Evolutionary conservation across 768 basidiomycete species (phyloP).

Genomic region (Chalciporus chontae): DNA sequence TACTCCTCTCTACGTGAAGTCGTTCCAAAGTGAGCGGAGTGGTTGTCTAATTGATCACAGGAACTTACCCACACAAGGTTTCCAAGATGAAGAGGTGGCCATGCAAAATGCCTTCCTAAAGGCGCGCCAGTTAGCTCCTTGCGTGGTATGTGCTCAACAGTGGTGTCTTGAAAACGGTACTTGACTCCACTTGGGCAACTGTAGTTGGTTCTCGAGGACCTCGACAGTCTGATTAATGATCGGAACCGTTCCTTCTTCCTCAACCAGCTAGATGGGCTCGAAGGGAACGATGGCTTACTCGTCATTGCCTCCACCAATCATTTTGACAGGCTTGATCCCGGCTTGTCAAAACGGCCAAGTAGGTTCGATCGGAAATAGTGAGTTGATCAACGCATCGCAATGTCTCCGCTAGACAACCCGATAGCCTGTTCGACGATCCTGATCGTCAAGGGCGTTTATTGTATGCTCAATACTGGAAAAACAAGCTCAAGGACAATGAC

Average conservation of each 20-base stretch:
- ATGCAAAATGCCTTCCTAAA: constrained; percentile 70
- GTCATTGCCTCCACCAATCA: constrained; percentile 83
- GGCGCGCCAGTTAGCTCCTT: constrained; percentile 68
- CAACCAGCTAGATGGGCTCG: constrained; percentile 80
- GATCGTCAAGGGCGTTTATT: constrained; percentile 56
- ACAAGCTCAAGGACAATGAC: constrained; percentile 63
- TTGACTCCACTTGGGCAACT: neutral
- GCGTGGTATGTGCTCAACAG: constrained; percentile 54
- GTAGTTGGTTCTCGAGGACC: constrained; percentile 49
- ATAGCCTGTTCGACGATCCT: constrained; percentile 74
- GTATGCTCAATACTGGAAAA: constrained; percentile 79
- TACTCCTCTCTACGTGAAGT: constrained; percentile 76
- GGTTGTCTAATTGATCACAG: neutral
- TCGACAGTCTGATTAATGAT: constrained; percentile 80
- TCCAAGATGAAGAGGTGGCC: constrained; percentile 56
- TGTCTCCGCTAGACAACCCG: neutral
- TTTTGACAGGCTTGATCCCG: constrained; percentile 75
- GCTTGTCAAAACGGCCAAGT: constrained; percentile 72
- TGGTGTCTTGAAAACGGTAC: neutral
- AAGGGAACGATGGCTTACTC: constrained; percentile 75
- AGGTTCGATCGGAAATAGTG: constrained; percentile 87
- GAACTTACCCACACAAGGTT: constrained; percentile 36
- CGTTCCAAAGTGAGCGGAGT: constrained; percentile 57
- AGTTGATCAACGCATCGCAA: constrained; percentile 25
- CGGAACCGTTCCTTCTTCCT: constrained; percentile 82